Evolutionary conservation across 2,329 filamentous ascomycete genomes (phyloP).

Genomic region (Clarireedia monteithiana): DNA sequence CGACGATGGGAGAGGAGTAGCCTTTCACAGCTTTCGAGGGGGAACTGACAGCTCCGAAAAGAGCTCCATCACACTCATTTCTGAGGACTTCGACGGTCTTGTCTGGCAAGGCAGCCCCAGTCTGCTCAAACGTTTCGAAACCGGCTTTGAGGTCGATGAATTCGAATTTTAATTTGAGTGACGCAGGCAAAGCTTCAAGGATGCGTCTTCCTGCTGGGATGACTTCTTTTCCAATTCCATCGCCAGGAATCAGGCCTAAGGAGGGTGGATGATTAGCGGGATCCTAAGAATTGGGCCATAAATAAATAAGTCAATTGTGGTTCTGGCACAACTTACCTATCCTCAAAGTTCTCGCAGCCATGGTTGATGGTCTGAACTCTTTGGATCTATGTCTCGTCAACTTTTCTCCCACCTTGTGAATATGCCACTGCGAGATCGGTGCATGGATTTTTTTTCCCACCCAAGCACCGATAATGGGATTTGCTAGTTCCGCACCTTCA

Average conservation of each 20-base stretch:
- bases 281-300: background rate
- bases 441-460: constrained; percentile 9
- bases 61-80: constrained; percentile 86
- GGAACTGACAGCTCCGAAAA: constrained; percentile 94
- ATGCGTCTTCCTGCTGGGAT: constrained; percentile 89
- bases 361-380: constrained; percentile 26
- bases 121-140: constrained; percentile 87
- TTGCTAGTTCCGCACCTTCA: background rate
- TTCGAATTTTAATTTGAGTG: constrained; percentile 85
- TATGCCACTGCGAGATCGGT: constrained; percentile 14
- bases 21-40: constrained; percentile 84
- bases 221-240: constrained; percentile 97
- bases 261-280: background rate
- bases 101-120: constrained; percentile 80
- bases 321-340: constrained; percentile 44
- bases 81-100: constrained; percentile 84
- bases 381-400: background rate
- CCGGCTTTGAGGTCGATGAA: constrained; percentile 91
- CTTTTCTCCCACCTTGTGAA: background rate
- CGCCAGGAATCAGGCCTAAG: constrained; percentile 87
- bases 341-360: constrained; percentile 58
- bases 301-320: constrained; percentile 11
- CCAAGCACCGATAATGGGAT: background rate
- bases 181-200: constrained; percentile 86
- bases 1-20: constrained; percentile 85